These are phyloP conservation scores for Cinnamomum micranthum DNA, from an alignment of 164 flowering plant genomes.

Conservation along the genomic window DNA sequence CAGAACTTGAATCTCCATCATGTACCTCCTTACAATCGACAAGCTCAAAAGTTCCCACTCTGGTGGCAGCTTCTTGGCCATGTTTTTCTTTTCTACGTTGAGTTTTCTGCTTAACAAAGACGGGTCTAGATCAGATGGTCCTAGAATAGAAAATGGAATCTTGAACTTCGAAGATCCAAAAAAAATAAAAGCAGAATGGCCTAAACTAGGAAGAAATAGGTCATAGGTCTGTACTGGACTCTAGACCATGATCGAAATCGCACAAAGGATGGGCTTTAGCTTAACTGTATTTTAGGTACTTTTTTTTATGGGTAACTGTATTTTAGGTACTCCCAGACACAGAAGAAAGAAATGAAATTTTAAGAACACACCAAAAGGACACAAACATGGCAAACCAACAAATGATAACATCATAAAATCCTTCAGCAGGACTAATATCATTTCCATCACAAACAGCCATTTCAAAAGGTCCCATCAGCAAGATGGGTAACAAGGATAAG, in stretches of 20 bases:
- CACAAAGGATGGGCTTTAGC: background rate
- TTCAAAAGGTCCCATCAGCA: background rate
- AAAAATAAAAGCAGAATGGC: background rate
- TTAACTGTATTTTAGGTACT: no score
- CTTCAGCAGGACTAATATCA: background rate
- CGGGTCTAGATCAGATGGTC: conserved; percentile 36
- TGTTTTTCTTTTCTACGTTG: conserved; percentile 28
- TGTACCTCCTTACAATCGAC: conserved; percentile 50
- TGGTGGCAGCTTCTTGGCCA: conserved; percentile 42
- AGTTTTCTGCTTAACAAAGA: conserved; percentile 37
- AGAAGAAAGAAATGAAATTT: no score
- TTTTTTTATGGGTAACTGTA: background rate
- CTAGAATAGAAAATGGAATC: conserved; percentile 6
- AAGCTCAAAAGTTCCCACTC: conserved; percentile 51
- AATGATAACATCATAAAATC: background rate
- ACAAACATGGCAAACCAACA: background rate
- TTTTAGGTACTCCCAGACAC: background rate
- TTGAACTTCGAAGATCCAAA: conserved; percentile 7
- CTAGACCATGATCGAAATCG: background rate
- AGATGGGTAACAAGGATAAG: no score
- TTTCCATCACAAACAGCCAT: no score
- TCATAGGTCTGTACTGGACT: background rate
- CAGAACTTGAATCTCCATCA: conserved; percentile 17
- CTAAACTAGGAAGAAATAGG: conserved; percentile 4
- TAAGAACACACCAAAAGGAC: background rate